A percentile compares a stretch with the other conserved stretches of the same genome.
Evolutionary conservation across 2,329 filamentous ascomycete genomes (phyloP).

Genomic region (Colletotrichum truncatum): DNA sequence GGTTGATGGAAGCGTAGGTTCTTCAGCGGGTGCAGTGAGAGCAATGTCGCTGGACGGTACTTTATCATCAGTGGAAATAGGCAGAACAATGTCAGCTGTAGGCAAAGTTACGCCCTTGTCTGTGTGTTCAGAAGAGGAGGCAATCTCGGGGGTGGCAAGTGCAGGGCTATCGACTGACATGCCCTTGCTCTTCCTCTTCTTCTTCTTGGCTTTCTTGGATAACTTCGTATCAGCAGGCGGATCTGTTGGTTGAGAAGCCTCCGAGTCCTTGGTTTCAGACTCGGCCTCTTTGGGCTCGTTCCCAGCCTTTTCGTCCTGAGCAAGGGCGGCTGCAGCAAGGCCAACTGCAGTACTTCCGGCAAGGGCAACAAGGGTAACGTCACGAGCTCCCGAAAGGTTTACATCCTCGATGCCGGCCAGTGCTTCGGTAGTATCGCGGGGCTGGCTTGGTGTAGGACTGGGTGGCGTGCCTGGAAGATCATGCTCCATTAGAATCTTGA

Average conservation of each 20-base stretch:
- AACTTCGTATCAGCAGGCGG: conserved; percentile 29
- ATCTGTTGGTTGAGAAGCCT: background rate
- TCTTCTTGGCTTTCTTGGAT: conserved; percentile 44
- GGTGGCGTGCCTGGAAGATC: conserved; percentile 33
- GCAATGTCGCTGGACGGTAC: background rate
- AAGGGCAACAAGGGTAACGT: background rate
- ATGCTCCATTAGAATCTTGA: conserved; percentile 38
- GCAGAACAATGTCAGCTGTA: background rate
- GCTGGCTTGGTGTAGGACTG: conserved; percentile 37
- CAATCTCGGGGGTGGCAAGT: too few species aligned
- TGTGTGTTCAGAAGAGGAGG: background rate
- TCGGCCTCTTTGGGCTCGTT: background rate
- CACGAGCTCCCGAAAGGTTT: background rate
- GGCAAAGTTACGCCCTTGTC: background rate
- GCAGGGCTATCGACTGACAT: background rate
- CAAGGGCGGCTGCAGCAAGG: background rate
- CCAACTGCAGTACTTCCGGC: conserved; percentile 8
- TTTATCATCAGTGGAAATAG: background rate
- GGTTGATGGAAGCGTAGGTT: background rate
- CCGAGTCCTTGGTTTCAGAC: conserved; percentile 4
- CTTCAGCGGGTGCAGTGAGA: background rate
- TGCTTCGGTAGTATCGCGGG: conserved; percentile 21
- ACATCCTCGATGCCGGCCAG: conserved; percentile 39
- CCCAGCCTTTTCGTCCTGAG: background rate
- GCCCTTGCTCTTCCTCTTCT: conserved; percentile 36